Evolutionary conservation across 1,139 yeast genomes (phyloP).

Genomic region (Pichia sp.): DNA sequence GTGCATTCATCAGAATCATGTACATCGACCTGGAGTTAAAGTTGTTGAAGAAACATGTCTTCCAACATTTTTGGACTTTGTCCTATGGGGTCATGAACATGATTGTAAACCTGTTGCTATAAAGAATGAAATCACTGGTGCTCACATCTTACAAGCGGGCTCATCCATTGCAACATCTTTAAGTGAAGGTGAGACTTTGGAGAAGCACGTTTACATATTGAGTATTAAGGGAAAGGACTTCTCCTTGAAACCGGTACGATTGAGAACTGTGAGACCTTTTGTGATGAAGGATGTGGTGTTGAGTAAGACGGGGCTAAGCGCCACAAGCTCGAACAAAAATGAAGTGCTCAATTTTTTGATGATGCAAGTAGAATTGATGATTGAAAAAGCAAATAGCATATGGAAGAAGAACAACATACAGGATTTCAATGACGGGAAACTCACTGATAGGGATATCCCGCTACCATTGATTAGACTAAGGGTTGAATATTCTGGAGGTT

Average conservation of each 20-base stretch:
- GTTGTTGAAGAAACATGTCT: conserved; percentile 78
- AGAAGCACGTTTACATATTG: conserved; percentile 67
- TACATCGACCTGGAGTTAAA: conserved; percentile 67
- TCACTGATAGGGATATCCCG: conserved; percentile 34
- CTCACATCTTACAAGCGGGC: conserved; percentile 86
- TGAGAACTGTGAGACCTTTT: conserved; percentile 79
- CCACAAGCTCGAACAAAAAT: conserved; percentile 57
- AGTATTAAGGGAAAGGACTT: conserved; percentile 55
- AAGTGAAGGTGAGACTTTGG: conserved; percentile 75
- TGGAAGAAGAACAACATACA: conserved; percentile 38
- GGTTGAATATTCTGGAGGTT: conserved; percentile 88
- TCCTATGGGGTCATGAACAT: conserved; percentile 98
- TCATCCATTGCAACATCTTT: conserved; percentile 91
- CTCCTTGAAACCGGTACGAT: conserved; percentile 54
- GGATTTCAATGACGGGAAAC: conserved; percentile 19
- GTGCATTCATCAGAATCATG: conserved; percentile 90
- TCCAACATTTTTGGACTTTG: conserved; percentile 74
- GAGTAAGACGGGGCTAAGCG: conserved; percentile 45
- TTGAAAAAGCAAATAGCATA: conserved; percentile 47
- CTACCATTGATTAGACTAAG: conserved; percentile 75
- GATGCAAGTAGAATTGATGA: conserved; percentile 58
- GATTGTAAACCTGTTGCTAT: conserved; percentile 77
- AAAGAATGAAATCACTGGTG: conserved; percentile 58
- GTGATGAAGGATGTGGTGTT: conserved; percentile 60
- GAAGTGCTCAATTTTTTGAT: conserved; percentile 58